A percentile compares a stretch with the other conserved stretches of the same genome.
phyloP scores from a whole-genome alignment of 2,329 filamentous ascomycete genomes.

The Elsinoe australis region DNA sequence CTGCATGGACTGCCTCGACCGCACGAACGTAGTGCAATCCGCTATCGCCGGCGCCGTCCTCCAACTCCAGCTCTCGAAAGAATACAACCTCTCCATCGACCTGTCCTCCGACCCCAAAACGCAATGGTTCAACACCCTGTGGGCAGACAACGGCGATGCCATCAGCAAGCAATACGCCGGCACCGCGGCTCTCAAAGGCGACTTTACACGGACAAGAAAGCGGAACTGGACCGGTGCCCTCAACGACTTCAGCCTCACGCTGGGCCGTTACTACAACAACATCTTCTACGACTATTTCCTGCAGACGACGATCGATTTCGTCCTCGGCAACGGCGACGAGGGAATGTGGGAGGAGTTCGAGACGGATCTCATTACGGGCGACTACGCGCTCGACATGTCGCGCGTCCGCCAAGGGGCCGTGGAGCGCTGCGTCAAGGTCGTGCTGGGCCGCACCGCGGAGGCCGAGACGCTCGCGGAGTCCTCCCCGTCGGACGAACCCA shows the following conservation, averaged over 20 bases:
- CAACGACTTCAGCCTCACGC: constrained; percentile 80
- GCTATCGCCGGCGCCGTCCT: constrained; percentile 78
- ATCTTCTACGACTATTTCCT: constrained; percentile 98
- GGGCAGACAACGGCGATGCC: constrained; percentile 96
- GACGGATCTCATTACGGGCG: constrained; percentile 82
- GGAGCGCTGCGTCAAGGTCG: constrained; percentile 77
- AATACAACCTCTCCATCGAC: constrained; percentile 68
- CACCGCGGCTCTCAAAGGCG: constrained; percentile 90
- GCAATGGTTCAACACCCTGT: constrained; percentile 90
- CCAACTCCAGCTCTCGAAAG: constrained; percentile 62
- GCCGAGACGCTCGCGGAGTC: constrained; percentile 33
- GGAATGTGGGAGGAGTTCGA: constrained; percentile 92
- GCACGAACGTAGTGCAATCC: constrained; percentile 92
- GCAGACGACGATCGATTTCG: constrained; percentile 88
- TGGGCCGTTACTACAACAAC: constrained; percentile 73
- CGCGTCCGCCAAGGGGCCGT: constrained; percentile 84
- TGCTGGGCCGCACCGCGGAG: constrained; percentile 47
- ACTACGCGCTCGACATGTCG: constrained; percentile 79
- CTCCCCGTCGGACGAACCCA: background rate
- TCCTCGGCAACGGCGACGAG: constrained; percentile 78
- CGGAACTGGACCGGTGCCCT: constrained; percentile 84
- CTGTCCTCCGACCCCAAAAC: constrained; percentile 70
- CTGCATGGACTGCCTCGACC: constrained; percentile 96
- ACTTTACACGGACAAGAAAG: constrained; percentile 87
- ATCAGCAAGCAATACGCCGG: constrained; percentile 94